phyloP scores from a whole-genome alignment of 192 early-diverging fungal species.

The Coemansia reversa region DNA sequence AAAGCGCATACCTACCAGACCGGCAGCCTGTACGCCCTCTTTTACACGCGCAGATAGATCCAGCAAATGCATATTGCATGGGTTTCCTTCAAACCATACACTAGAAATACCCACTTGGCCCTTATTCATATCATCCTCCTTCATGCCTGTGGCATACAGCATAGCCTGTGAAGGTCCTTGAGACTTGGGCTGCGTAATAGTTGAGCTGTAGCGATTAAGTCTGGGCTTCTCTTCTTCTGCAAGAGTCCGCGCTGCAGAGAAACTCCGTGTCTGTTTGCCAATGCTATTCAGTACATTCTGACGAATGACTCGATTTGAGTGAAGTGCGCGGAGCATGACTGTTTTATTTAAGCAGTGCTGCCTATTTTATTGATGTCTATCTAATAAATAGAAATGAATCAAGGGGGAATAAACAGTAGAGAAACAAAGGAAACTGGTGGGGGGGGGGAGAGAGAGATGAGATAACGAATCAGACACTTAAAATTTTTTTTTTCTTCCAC shows the following conservation, averaged over 20 bases:
- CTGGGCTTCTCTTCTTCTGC: conserved; percentile 21
- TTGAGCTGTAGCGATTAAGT: conserved; percentile 82
- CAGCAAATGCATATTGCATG: conserved; percentile 99
- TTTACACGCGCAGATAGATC: conserved; percentile 89
- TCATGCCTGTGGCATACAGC: conserved; percentile 94
- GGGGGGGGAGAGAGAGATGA: neutral
- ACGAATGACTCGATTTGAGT: conserved; percentile 5
- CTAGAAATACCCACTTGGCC: conserved; percentile 95
- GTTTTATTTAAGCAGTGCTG: neutral
- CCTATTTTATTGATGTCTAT: too few relatives aligned
- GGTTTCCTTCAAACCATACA: conserved; percentile 99
- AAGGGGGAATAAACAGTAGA: too few relatives aligned
- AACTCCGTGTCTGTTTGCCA: conserved; percentile 7
- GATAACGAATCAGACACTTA: neutral
- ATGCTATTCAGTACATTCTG: neutral
- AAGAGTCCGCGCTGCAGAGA: conserved; percentile 8
- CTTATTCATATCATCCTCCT: conserved; percentile 74
- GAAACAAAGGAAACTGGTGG: too few relatives aligned
- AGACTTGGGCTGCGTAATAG: conserved; percentile 90
- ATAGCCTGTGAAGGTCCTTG: conserved; percentile 98
- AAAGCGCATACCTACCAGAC: conserved; percentile 93
- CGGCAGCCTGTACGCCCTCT: conserved; percentile 84
- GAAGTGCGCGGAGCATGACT: conserved; percentile 34
- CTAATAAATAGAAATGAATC: too few relatives aligned
- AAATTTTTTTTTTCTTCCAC: too few relatives aligned